Evolutionary conservation across 1,139 yeast genomes (phyloP).

Genomic region (Geotrichum cucujoidarum): DNA sequence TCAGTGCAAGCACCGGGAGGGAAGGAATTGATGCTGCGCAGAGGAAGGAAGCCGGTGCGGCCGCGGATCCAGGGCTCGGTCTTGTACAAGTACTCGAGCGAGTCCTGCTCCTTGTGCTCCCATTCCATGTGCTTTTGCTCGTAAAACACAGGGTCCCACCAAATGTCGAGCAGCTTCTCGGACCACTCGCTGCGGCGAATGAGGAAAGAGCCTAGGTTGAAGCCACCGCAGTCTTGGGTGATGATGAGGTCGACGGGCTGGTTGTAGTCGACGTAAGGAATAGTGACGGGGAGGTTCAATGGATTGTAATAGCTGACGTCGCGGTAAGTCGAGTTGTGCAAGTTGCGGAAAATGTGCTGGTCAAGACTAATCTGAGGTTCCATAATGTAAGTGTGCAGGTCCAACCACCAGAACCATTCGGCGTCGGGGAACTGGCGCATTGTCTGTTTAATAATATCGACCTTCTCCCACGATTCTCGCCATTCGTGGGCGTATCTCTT

Average conservation of each 20-base stretch:
- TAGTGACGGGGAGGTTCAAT: constrained; percentile 54
- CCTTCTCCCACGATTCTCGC: constrained; percentile 98
- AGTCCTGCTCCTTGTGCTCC: constrained; percentile 98
- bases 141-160: constrained; percentile 98
- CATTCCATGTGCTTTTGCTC: constrained; percentile 97
- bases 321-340: constrained; percentile 69
- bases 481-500: constrained; percentile 94
- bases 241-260: constrained; percentile 72
- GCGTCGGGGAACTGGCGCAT: constrained; percentile 93
- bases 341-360: constrained; percentile 63
- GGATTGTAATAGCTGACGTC: constrained; percentile 70
- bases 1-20: constrained; percentile 90
- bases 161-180: constrained; percentile 73
- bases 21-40: constrained; percentile 80
- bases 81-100: constrained; percentile 74
- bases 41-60: constrained; percentile 77
- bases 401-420: constrained; percentile 99
- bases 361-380: constrained; percentile 85
- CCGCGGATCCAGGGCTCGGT: constrained; percentile 88
- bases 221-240: constrained; percentile 97
- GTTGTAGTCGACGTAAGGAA: constrained; percentile 71
- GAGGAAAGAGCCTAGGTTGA: constrained; percentile 85
- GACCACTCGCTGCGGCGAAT: constrained; percentile 84
- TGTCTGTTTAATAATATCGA: constrained; percentile 83
- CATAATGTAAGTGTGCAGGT: constrained; percentile 90